Evolutionary conservation across 2,329 filamentous ascomycete species (phyloP).

Genomic region (Scolecobasidium constrictum): DNA sequence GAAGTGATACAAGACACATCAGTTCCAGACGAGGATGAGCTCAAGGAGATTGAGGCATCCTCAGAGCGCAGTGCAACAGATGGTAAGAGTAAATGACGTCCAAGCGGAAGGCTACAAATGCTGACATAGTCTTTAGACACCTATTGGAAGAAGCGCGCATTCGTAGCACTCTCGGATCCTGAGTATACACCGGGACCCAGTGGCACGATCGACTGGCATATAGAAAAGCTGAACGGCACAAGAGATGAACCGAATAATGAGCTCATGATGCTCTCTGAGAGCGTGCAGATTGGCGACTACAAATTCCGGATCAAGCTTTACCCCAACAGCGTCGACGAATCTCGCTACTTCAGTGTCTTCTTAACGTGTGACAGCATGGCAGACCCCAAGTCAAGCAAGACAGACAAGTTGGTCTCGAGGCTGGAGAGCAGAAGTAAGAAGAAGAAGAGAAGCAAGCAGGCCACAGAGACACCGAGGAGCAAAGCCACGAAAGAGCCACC

Average conservation of each 20-base stretch:
- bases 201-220: conserved; percentile 47
- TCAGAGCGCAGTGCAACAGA: conserved; percentile 44
- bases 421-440: no score
- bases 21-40: conserved; percentile 44
- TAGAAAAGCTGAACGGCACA: conserved; percentile 49
- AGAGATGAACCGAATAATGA: conserved; percentile 48
- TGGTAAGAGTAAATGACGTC: conserved; percentile 21
- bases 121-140: conserved; percentile 25
- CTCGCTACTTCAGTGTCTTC: conserved; percentile 48
- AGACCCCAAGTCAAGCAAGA: conserved; percentile 7
- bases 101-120: not conserved
- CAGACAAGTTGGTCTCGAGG: conserved; percentile 1
- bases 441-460: conserved; percentile 8
- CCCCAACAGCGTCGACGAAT: conserved; percentile 46
- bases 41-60: conserved; percentile 43
- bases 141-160: conserved; percentile 49
- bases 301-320: conserved; percentile 59
- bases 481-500: conserved; percentile 6
- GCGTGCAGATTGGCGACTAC: conserved; percentile 45
- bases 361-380: conserved; percentile 46
- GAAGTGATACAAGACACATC: conserved; percentile 46
- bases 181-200: conserved; percentile 43
- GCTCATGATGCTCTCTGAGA: conserved; percentile 46
- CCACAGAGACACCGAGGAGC: not conserved
- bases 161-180: conserved; percentile 44